Conservation (phyloP, 345 rosid species). For the Geranium brycei region DNA sequence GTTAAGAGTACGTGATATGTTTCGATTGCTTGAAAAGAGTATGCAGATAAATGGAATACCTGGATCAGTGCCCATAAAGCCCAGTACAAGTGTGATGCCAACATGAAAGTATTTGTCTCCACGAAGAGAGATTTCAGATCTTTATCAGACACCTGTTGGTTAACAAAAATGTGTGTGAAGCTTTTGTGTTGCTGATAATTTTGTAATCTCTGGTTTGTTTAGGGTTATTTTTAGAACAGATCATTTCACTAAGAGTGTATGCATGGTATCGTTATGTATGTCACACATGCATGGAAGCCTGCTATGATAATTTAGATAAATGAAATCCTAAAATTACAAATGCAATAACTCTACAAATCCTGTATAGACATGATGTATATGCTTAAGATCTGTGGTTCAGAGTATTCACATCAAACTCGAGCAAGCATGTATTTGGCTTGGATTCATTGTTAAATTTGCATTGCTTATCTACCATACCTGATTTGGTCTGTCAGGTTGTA, state of each 20-base stretch:
- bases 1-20: background rate
- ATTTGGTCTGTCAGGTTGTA: constrained; percentile 53
- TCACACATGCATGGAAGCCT: no score
- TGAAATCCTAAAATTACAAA: background rate
- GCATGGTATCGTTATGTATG: no score
- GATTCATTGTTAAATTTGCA: no score
- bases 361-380: no score
- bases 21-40: background rate
- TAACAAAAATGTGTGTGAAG: background rate
- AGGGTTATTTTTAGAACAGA: no score
- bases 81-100: constrained; percentile 83
- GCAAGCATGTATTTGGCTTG: no score
- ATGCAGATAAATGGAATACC: constrained; percentile 22
- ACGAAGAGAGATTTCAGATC: constrained; percentile 54
- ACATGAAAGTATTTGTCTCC: constrained; percentile 59
- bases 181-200: background rate
- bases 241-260: no score
- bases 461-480: constrained; percentile 27
- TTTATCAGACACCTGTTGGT: constrained; percentile 35
- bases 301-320: no score
- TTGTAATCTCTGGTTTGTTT: no score
- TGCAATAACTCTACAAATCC: background rate
- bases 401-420: no score
- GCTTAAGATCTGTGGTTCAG: no score
- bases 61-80: constrained; percentile 92